Conservation (phyloP, 352 stramenopile genomes). For the Phytophthora citrophthora region DNA sequence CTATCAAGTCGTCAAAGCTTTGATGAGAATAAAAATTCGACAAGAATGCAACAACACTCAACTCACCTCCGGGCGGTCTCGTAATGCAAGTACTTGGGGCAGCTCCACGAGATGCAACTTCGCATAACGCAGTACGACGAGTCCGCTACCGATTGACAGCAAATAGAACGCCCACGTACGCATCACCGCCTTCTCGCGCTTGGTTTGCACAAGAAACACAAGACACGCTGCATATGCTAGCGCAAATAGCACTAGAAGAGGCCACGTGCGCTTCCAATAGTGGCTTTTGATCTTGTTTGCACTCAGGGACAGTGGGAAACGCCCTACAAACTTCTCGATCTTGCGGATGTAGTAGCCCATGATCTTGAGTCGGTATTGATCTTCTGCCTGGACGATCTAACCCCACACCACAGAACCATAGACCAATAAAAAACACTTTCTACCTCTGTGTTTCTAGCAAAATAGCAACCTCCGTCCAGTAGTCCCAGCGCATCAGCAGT, state of each 20-base stretch:
- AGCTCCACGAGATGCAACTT: conserved; percentile 81
- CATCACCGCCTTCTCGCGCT: conserved; percentile 38
- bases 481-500: conserved; percentile 64
- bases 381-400: conserved; percentile 75
- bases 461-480: conserved; percentile 68
- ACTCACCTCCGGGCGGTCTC: conserved; percentile 69
- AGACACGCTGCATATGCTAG: conserved; percentile 48
- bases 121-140: conserved; percentile 70
- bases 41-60: neutral
- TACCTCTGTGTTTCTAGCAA: neutral
- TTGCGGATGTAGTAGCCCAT: conserved; percentile 87
- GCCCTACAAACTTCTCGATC: conserved; percentile 74
- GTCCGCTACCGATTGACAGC: conserved; percentile 57
- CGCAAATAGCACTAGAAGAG: conserved; percentile 57
- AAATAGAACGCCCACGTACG: conserved; percentile 67
- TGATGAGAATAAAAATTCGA: no score
- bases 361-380: conserved; percentile 81
- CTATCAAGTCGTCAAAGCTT: conserved; percentile 24
- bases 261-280: conserved; percentile 53
- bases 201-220: conserved; percentile 45
- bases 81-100: conserved; percentile 68
- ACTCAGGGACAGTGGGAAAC: conserved; percentile 57
- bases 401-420: neutral
- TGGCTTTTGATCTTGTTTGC: conserved; percentile 53
- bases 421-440: neutral